Evolutionary conservation across 202 grass and related monocot species (phyloP), one percentile per base, ranked within the genome.

Genomic region (Zoysia matrella): DNA sequence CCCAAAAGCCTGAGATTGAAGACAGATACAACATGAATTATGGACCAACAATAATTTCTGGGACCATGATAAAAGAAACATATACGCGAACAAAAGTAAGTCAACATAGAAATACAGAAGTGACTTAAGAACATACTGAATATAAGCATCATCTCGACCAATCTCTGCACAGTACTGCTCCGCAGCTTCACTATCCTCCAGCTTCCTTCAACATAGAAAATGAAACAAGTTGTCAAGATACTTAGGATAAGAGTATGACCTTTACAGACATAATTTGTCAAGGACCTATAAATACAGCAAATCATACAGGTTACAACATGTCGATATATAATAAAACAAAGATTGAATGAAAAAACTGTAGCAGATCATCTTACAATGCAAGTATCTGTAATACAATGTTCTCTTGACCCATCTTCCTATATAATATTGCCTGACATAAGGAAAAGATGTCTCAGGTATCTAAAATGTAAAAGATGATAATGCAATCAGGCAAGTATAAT

Each of bases 131-230:
- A 22, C 22, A 22, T 22, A 22, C 22, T 22, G 22, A 22, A 22
- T 22, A 88, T 98, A 98, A 49, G 95, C 95, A 91, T 98, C 95
- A 62, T 95, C 83, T 91, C 95, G 76, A 71, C 92, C 95, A 82
- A 98, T 98, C 87, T 98, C 95, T 76, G 87, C 88, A 81, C 95
- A 98, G 71, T 98, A 98, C 82, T 93, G 95, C 81, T 98, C 95
- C 53, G 95, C 95, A 72, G 95, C 95, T 90, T 98, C 90, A 39
- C 92, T 93, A 63, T 98, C 92, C 82, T 95, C 95, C 77, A 98
- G 85, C 58, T 98, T 98, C 80, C 95, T 98, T 89, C 74, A 89
- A 60, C 52, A 85, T 3, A 52, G 22, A 74, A 69, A 56, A 74
- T 88, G 73, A 54, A 56, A 81, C 14, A 84, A 49, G 51, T 15